A percentile compares a stretch with the other conserved stretches of the same genome.
Evolutionary conservation across 1,284 basidiomycete genomes (phyloP).

Genomic region (Ceratobasidium theobromae): DNA sequence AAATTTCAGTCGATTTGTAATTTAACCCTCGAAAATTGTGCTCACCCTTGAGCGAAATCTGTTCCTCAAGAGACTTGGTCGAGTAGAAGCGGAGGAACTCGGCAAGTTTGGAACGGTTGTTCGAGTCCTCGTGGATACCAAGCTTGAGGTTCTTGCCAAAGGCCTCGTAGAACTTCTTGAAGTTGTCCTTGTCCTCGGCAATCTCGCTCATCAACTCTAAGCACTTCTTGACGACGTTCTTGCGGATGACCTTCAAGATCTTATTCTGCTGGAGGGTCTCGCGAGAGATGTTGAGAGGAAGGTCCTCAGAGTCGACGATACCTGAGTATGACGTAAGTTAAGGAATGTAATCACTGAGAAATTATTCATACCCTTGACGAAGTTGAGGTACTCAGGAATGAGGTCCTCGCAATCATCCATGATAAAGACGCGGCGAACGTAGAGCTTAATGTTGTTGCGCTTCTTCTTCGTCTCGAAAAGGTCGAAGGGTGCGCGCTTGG

Average conservation of each 20-base stretch:
- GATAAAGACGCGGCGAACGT: conserved; percentile 99
- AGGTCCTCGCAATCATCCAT: conserved; percentile 99
- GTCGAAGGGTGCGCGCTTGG: conserved; percentile 97
- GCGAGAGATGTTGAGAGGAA: conserved; percentile 99
- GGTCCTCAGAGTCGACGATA: conserved; percentile 99
- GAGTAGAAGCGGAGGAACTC: conserved; percentile 99
- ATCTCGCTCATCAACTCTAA: conserved; percentile 95
- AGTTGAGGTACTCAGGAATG: conserved; percentile 99
- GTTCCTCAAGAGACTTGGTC: conserved; percentile 92
- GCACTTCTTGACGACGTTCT: conserved; percentile 99
- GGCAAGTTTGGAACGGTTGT: conserved; percentile 99
- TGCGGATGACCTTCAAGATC: conserved; percentile 99
- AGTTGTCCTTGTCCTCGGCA: conserved; percentile 99
- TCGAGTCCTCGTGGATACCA: conserved; percentile 98
- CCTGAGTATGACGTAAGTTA: conserved; percentile 41
- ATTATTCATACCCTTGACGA: conserved; percentile 73
- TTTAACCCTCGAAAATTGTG: conserved; percentile 12
- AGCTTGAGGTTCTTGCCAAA: conserved; percentile 99
- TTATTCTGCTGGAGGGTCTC: conserved; percentile 99
- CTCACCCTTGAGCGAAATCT: conserved; percentile 89
- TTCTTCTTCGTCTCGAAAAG: conserved; percentile 99
- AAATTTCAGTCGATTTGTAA: background rate
- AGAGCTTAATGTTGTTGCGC: conserved; percentile 99
- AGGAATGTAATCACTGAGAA: background rate
- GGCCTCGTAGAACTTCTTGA: conserved; percentile 87